phyloP scores from a whole-genome alignment of 441 rosid genomes.

The Adansonia madagascariensis region DNA sequence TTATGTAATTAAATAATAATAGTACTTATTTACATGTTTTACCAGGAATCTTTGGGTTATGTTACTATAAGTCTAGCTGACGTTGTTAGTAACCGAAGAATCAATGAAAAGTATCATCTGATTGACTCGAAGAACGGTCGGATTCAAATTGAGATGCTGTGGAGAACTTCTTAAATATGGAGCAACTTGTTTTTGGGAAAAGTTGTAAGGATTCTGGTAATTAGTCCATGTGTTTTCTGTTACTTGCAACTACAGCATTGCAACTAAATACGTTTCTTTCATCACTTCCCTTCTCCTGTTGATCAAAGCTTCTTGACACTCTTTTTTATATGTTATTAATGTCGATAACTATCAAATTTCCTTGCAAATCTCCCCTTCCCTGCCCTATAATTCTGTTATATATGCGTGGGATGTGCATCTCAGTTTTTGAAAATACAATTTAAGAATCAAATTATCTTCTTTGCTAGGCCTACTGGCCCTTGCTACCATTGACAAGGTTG shows the following conservation, averaged over 20 bases:
- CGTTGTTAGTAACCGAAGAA: constrained; percentile 62
- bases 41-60: constrained; percentile 65
- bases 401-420: no score
- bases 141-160: constrained; percentile 71
- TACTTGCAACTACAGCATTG: neutral
- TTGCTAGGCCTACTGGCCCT: neutral
- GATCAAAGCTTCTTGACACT: neutral
- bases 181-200: neutral
- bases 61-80: constrained; percentile 56
- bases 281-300: neutral
- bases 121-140: constrained; percentile 74
- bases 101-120: constrained; percentile 67
- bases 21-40: neutral
- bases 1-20: neutral
- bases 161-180: constrained; percentile 57
- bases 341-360: neutral
- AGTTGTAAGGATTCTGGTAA: neutral
- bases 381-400: neutral
- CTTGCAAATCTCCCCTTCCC: neutral
- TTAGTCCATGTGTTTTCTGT: neutral
- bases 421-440: no score
- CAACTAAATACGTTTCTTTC: neutral
- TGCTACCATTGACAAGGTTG: neutral
- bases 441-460: no score
- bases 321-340: neutral